A percentile compares a stretch with the other conserved stretches of the same genome.
Conservation (phyloP, 225 moss, liverwort and hornwort genomes). For the Straminergon stramineum region DNA sequence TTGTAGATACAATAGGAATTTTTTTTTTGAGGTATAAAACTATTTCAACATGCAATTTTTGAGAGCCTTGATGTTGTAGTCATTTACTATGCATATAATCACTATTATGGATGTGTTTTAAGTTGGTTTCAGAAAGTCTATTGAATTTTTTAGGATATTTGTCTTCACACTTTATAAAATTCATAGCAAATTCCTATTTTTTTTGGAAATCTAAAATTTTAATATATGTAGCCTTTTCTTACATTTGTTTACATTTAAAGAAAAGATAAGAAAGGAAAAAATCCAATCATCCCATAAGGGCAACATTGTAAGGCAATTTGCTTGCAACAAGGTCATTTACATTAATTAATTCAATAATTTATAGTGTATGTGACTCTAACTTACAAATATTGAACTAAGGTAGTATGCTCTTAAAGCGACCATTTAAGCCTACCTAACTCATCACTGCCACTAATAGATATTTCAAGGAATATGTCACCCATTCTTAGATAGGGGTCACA, state of each 20-base stretch:
- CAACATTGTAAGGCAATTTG: neutral
- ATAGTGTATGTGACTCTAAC: neutral
- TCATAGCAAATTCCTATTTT: neutral
- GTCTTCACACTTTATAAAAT: neutral
- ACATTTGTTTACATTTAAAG: neutral
- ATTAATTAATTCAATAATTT: neutral
- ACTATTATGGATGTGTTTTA: neutral
- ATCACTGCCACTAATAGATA: too few species aligned
- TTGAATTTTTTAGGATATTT: neutral
- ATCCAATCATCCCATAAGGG: neutral
- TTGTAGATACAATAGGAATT: neutral
- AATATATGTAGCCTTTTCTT: neutral
- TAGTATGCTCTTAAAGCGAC: too few species aligned
- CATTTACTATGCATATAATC: too few species aligned
- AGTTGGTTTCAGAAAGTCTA: neutral
- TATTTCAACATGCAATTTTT: neutral
- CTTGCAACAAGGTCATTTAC: rapidly evolving
- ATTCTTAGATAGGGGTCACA: too few species aligned
- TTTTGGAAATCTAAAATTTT: neutral
- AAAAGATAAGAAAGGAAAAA: too few species aligned
- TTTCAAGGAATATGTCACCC: too few species aligned
- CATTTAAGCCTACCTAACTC: too few species aligned
- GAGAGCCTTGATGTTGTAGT: neutral
- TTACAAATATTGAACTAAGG: neutral
- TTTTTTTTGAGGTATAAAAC: neutral